Conservation (phyloP, 1,139 yeast genomes). For the Sugiyamaella paludigena region DNA sequence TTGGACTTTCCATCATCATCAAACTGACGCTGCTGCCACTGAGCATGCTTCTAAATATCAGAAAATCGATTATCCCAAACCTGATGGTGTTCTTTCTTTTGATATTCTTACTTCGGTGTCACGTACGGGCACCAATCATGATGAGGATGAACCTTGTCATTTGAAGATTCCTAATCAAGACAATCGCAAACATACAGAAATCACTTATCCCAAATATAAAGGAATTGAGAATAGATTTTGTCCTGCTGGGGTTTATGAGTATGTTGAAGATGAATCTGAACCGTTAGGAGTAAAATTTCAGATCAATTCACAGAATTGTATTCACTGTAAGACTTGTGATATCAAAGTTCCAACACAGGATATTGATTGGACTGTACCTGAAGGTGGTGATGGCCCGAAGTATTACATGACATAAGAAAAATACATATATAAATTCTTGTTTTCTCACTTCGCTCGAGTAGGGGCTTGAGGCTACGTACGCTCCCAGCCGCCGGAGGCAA, state of each 20-base stretch:
- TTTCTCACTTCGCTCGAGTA: too few relatives aligned
- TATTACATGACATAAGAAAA: conserved; percentile 67
- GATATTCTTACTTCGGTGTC: conserved; percentile 90
- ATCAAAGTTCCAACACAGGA: conserved; percentile 94
- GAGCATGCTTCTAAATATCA: conserved; percentile 58
- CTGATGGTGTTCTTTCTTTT: conserved; percentile 86
- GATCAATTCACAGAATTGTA: conserved; percentile 93
- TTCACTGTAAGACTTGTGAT: conserved; percentile 97
- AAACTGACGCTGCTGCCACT: conserved; percentile 72
- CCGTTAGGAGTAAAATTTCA: conserved; percentile 73
- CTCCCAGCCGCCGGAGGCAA: too few relatives aligned
- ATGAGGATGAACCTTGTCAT: conserved; percentile 91
- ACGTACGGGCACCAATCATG: conserved; percentile 93
- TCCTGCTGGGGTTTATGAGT: conserved; percentile 98
- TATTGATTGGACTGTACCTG: conserved; percentile 93
- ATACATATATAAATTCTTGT: too few relatives aligned
- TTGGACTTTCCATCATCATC: conserved; percentile 75
- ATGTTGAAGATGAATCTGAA: conserved; percentile 63
- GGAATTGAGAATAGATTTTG: conserved; percentile 92
- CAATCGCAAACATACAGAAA: conserved; percentile 60
- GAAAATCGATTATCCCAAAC: conserved; percentile 88
- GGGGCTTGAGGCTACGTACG: too few relatives aligned
- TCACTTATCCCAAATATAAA: conserved; percentile 67
- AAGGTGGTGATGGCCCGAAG: conserved; percentile 98
- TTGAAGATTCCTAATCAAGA: conserved; percentile 73